Percentiles rank a stretch among this genome's conserved stretches.
Evolutionary conservation across 1,284 basidiomycete species (phyloP).

Genomic region (Apiotrichum gracile): DNA sequence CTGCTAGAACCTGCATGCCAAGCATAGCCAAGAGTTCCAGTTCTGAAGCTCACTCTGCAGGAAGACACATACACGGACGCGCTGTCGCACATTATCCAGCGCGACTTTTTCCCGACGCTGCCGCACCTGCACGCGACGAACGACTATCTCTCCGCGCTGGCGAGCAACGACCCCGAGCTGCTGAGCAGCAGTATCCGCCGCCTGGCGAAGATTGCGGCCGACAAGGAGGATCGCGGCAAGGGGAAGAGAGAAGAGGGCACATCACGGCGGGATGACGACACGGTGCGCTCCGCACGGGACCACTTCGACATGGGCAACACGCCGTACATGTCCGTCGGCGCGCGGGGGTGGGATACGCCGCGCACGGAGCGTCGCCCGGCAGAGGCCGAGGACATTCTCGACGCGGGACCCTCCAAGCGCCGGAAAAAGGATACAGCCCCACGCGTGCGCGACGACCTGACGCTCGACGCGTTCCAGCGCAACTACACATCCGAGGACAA

Average conservation of each 20-base stretch:
- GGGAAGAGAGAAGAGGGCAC: neutral
- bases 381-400: constrained; percentile 7
- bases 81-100: constrained; percentile 86
- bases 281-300: neutral
- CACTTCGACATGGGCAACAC: constrained; percentile 2
- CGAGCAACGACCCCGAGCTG: constrained; percentile 63
- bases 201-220: constrained; percentile 57
- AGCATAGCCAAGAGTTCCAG: too few species aligned
- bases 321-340: constrained; percentile 34
- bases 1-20: too few species aligned
- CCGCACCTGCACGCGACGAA: constrained; percentile 81
- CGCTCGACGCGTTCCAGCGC: constrained; percentile 78
- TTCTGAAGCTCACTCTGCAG: constrained; percentile 16
- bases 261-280: neutral
- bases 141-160: constrained; percentile 70
- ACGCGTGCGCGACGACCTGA: constrained; percentile 50
- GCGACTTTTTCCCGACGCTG: constrained; percentile 94
- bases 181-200: constrained; percentile 67
- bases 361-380: constrained; percentile 8
- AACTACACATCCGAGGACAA: constrained; percentile 93
- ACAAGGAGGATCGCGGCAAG: constrained; percentile 25
- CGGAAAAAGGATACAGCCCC: neutral
- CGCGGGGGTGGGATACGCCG: constrained; percentile 42
- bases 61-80: constrained; percentile 93
- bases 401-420: constrained; percentile 1